Conservation (phyloP, 2,329 filamentous ascomycete species). For the Neophaeococcomyces aloes region DNA sequence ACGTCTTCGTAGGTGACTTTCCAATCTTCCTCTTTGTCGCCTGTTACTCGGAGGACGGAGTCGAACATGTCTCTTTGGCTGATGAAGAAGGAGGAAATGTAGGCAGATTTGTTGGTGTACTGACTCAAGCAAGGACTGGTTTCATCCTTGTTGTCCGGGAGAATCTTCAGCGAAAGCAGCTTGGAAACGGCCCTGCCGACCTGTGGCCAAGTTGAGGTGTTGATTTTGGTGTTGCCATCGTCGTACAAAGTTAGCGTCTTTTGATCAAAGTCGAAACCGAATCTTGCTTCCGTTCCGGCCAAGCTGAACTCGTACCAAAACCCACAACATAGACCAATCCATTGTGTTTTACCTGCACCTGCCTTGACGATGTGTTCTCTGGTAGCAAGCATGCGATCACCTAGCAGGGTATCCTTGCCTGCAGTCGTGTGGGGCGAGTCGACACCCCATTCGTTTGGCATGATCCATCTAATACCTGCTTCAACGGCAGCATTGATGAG, state of each 20-base stretch:
- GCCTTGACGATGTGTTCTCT: constrained; percentile 24
- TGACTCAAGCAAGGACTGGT: background rate
- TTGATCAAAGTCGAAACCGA: constrained; percentile 34
- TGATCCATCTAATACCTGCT: constrained; percentile 43
- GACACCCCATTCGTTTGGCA: constrained; percentile 39
- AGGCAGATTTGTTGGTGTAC: constrained; percentile 1
- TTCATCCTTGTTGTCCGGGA: constrained; percentile 10
- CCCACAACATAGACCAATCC: constrained; percentile 26
- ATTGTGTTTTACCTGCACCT: constrained; percentile 27
- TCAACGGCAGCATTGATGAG: constrained; percentile 44
- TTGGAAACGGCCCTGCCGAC: constrained; percentile 37
- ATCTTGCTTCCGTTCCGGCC: constrained; percentile 14
- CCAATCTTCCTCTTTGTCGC: constrained; percentile 1
- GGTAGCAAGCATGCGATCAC: constrained; percentile 22
- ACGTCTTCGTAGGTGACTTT: constrained; percentile 14
- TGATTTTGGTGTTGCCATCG: constrained; percentile 44
- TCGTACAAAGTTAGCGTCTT: constrained; percentile 35
- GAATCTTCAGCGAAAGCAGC: constrained; percentile 31
- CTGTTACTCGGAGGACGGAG: background rate
- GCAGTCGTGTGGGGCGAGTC: constrained; percentile 26
- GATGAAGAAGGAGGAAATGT: constrained; percentile 8
- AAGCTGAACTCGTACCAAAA: constrained; percentile 8
- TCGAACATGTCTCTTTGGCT: constrained; percentile 8
- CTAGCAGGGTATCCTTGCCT: constrained; percentile 22
- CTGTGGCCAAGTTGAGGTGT: constrained; percentile 25